phyloP scores from a whole-genome alignment of 2,329 filamentous ascomycete species.

The Calonectria pauciramosa region DNA sequence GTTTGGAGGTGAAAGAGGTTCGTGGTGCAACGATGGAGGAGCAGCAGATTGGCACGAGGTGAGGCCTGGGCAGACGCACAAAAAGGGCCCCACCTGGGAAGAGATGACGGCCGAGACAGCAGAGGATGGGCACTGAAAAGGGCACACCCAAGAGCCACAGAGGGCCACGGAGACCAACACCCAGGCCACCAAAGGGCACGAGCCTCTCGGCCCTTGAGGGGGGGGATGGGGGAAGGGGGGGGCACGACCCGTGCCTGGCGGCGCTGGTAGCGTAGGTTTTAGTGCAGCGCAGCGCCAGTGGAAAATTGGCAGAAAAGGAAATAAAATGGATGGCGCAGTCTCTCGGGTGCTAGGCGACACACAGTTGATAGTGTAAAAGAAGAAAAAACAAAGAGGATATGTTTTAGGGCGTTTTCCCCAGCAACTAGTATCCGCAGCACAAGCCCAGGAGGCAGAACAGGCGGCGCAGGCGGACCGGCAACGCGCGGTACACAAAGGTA shows the following conservation, averaged over 20 bases:
- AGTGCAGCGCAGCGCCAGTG: slow-evolving; percentile 43
- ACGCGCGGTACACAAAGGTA: slow-evolving; percentile 43
- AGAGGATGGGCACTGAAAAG: slow-evolving; percentile 40
- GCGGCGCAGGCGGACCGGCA: slow-evolving; percentile 36
- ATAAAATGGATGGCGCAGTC: slow-evolving; percentile 27
- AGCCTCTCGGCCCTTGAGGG: slow-evolving; percentile 44
- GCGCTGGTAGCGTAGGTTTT: slow-evolving; percentile 47
- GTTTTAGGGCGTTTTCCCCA: slow-evolving; percentile 8
- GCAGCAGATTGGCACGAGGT: slow-evolving; percentile 50
- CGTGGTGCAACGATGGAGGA: slow-evolving; percentile 49
- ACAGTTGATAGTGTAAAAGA: slow-evolving; percentile 23
- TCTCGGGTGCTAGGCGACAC: slow-evolving; percentile 8
- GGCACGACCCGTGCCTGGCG: slow-evolving; percentile 49
- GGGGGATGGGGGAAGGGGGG: slow-evolving; percentile 43
- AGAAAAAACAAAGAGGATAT: slow-evolving; percentile 26
- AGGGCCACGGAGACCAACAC: slow-evolving; percentile 31
- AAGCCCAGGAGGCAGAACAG: slow-evolving; percentile 24
- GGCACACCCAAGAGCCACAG: slow-evolving; percentile 38
- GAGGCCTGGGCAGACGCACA: slow-evolving; percentile 48
- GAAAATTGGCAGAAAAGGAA: slow-evolving; percentile 34
- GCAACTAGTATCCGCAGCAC: slow-evolving; percentile 10
- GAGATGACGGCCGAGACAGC: slow-evolving; percentile 51
- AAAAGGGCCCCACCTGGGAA: slow-evolving; percentile 49
- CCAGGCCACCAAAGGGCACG: slow-evolving; percentile 45
- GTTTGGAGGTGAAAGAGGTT: slow-evolving; percentile 47